Evolutionary conservation across 164 flowering plant species (phyloP), one percentile per base, ranked within the genome.

Genomic region (Stephania japonica): DNA sequence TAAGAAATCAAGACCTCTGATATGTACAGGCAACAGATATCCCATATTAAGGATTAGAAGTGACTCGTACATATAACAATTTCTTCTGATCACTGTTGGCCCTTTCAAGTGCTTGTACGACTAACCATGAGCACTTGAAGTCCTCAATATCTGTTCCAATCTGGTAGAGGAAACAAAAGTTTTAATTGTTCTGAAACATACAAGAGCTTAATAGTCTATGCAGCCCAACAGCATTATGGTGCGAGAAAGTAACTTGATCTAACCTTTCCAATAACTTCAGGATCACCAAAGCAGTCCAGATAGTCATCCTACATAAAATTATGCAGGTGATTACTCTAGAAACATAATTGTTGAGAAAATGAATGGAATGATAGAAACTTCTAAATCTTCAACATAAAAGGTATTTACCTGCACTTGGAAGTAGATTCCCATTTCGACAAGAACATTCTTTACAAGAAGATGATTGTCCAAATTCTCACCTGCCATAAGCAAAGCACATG

Each of bases 101-200:
- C 18, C 68, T 83, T 76, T 91, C 97, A 70, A 95, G 77, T 56
- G 99, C 99, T 84, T 93, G 90, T 65, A 95, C 98, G n/a, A 89
- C 97, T 86, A 95, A 74, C 99, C 99, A 93, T 68, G 99, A 95
- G 83, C 98, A 95, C 83, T 95, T 93, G 72, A 86, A 95, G 82
- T 95, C 99, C 83, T 95, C 98, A 73, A 95, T 95, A 78, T 93
- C 99, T 10, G 98, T 95, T 72, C 99, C 99, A 75, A 93, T 91
- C 99, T 95, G 87, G 80, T 53, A 69, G 26, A 18, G 56, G n/a
- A 67, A 62, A 61, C 18, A 50, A 64, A 68, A 18, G 69, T 32
- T 32, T 32, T 44, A 42, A 43, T 75, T 74, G 8, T 10, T n/a
- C 32, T 12, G 4, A 32, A 13, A 72, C 62, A 74, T 19, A 47